Base-by-base conservation (phyloP, 75 land plant genomes). In the Sequoiadendron giganteum region DNA sequence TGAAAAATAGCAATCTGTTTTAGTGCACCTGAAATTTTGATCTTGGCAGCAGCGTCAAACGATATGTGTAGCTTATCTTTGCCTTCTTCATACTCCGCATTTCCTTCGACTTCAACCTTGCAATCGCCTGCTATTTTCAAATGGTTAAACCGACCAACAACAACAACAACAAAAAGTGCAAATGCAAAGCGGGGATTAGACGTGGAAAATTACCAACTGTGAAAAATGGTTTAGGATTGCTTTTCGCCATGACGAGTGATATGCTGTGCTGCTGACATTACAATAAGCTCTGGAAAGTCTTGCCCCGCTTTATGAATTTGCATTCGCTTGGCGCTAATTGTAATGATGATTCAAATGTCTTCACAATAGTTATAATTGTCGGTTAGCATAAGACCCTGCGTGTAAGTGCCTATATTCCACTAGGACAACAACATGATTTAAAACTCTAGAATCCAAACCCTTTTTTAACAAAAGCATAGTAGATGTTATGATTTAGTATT, bases 101-200 rank as follows among this genome's bases (percentile, higher is more conserved):
- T 78, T 40, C 81, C 81, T 78, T 78, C 45, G 18, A 78, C 81
- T 78, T 78, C 45, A 10, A 78, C 45, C 28, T 40, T 78, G 81
- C 81, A 78, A 8, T 78, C 19, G 21, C 81, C 81, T 77, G 43
- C 80, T 38, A 77, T 38, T 15, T 77, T 1, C 15, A 77, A 15
- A 16, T 5, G 6, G 38, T 36, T 34, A 77, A 28, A 18, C 19
- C 38, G 18, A n/a, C n/a, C n/a, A 76, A 77, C 34, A 36, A 16
- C 18, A 38, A 39, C 11, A 38, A 77, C 6, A 34, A 36, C 11
- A 36, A 14, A 32, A 8, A 1, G 28, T 13, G 0, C 0, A 36
- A 10, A 15, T 39, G 39, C 40, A 34, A 36, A 38, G 19, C 1
- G 40, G 16, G 39, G 34, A 38, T 18, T 34, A 3, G 5, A 4